Base-by-base conservation (phyloP, 2,329 filamentous ascomycete genomes). In the Alternaria postmessia region DNA sequence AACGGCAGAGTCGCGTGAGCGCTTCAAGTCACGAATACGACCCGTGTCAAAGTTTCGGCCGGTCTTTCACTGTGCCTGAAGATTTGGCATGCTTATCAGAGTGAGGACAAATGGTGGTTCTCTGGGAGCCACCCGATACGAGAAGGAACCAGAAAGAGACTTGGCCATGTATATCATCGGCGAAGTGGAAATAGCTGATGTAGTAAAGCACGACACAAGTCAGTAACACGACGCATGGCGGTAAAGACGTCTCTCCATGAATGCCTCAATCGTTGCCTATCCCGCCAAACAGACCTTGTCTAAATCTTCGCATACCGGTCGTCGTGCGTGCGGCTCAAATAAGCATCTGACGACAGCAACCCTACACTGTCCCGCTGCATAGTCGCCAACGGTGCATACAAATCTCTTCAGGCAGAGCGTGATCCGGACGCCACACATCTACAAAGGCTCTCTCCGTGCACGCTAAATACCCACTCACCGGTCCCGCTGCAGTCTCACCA, bases 281-380 rank as follows among this genome's bases (percentile, higher is more conserved):
- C 24, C n/a, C 48, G 26, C n/a, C 18, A 44, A 48, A 59, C 48
- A 48, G 56, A 60, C 49, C 44, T 26, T 44, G 26, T 55, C 49
- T 48, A 51, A 47, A 43, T 61, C 43, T 55, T 60, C 46, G 59
- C 38, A 56, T 63, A 62, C 47, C 53, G 54, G 56, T 59, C 56
- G 64, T 64, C 47, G 59, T 70, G 65, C 64, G 68, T 75, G 75
- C 64, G 72, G 73, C 75, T 77, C 72, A 69, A 63, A 70, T 69
- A 76, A 75, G 71, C 68, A 70, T 78, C 74, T 77, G 68, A 78
- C 74, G 73, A 74, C 73, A 76, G 70, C 75, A 75, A 41, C 57
- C 64, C 52, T 67, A 67, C 61, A 65, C 61, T 60, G 57, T 69
- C 66, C 65, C 63, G 63, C 64, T 64, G 60, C 67, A 64, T 47